These are phyloP conservation scores for Phoenix roebelenii DNA, from an alignment of 176 grass and related monocot species.

Conservation along the genomic window DNA sequence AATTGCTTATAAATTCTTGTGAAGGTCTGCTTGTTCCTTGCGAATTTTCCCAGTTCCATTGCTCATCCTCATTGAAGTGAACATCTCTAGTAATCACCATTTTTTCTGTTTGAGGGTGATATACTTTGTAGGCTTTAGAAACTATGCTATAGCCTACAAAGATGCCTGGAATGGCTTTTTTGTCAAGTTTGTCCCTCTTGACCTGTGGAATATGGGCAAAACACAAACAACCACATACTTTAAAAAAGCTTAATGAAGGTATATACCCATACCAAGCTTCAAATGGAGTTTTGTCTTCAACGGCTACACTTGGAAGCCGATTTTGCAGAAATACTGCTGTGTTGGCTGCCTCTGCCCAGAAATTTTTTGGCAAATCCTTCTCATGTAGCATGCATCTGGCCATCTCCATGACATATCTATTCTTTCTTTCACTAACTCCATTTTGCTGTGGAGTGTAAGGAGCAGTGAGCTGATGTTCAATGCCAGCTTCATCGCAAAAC, in stretches of 20 bases:
- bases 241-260: neutral
- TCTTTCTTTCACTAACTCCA: too few species aligned
- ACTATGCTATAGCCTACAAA: neutral
- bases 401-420: neutral
- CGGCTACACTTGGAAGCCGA: neutral
- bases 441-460: too few species aligned
- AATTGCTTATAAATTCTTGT: too few species aligned
- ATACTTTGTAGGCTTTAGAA: neutral
- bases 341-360: neutral
- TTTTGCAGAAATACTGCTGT: neutral
- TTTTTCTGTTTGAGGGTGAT: neutral
- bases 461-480: neutral
- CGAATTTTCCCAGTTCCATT: neutral
- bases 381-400: neutral
- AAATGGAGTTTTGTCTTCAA: neutral
- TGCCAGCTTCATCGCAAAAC: neutral
- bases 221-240: neutral
- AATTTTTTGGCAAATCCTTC: neutral
- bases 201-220: neutral
- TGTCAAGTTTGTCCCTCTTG: neutral
- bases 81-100: neutral
- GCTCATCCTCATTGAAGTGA: neutral
- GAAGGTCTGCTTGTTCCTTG: too few species aligned
- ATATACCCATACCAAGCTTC: slow-evolving; percentile 2
- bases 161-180: neutral